These are phyloP conservation scores for Apiospora malaysiana DNA, from an alignment of 2,329 filamentous ascomycete genomes.

Conservation along the genomic window DNA sequence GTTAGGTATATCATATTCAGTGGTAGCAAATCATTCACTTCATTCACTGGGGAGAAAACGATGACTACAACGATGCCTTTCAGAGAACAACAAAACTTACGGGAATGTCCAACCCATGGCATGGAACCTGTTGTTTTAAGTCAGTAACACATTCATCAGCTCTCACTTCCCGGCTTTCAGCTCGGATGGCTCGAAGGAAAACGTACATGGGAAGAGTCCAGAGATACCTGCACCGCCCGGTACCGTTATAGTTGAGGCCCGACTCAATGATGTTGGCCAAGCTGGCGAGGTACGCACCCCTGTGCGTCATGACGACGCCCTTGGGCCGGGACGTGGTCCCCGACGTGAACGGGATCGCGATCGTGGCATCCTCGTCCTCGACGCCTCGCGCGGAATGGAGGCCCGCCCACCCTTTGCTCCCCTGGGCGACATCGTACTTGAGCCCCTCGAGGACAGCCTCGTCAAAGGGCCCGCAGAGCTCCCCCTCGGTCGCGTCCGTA, in stretches of 20 bases:
- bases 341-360: conserved; percentile 92
- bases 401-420: conserved; percentile 75
- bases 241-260: conserved; percentile 72
- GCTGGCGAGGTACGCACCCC: conserved; percentile 84
- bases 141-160: background rate
- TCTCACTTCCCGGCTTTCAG: too few relatives aligned
- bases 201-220: conserved; percentile 94
- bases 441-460: conserved; percentile 83
- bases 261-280: conserved; percentile 89
- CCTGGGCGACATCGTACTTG: conserved; percentile 69
- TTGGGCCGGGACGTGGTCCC: conserved; percentile 93
- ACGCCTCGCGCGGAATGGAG: conserved; percentile 57
- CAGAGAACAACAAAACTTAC: conserved; percentile 31
- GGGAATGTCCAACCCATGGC: conserved; percentile 85
- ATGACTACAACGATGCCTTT: too few relatives aligned
- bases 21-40: background rate
- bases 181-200: background rate
- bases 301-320: conserved; percentile 90
- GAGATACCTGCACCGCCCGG: conserved; percentile 77
- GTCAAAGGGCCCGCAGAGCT: conserved; percentile 81
- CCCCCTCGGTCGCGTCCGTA: conserved; percentile 76
- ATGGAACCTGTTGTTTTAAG: conserved; percentile 58
- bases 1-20: background rate
- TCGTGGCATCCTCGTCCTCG: conserved; percentile 76
- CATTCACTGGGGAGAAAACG: background rate